Conservation (phyloP, 2,329 filamentous ascomycete species). For the Penicillium polonicum region DNA sequence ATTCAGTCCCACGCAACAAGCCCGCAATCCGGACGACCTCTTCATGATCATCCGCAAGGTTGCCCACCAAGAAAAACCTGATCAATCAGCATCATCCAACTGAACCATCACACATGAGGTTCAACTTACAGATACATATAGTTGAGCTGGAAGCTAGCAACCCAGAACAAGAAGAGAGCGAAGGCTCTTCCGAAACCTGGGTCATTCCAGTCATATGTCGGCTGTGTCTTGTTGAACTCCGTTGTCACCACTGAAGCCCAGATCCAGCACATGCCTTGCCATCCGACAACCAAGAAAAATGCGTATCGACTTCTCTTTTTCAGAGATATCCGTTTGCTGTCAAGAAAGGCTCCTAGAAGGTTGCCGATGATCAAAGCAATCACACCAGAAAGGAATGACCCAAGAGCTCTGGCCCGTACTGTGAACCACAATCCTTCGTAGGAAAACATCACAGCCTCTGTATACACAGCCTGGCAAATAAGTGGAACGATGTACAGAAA, state of each 20-base stretch:
- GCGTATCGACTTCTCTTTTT: conserved; percentile 55
- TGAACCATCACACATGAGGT: accelerated
- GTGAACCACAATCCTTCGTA: conserved; percentile 68
- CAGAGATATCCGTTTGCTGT: conserved; percentile 56
- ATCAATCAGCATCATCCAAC: neutral
- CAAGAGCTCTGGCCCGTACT: conserved; percentile 67
- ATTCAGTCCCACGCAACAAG: conserved; percentile 68
- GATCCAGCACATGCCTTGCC: conserved; percentile 70
- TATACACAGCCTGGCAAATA: conserved; percentile 69
- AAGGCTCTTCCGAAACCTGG: conserved; percentile 66
- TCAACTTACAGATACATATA: conserved; percentile 64
- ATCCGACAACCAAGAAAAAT: conserved; percentile 50
- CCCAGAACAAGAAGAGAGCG: conserved; percentile 65
- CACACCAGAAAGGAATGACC: conserved; percentile 68
- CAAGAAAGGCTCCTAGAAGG: conserved; percentile 64
- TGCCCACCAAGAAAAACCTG: conserved; percentile 68
- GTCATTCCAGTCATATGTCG: conserved; percentile 65
- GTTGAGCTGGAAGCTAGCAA: conserved; percentile 68
- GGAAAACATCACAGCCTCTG: conserved; percentile 71
- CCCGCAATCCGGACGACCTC: conserved; percentile 69
- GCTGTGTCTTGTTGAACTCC: conserved; percentile 56
- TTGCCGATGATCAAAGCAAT: conserved; percentile 66
- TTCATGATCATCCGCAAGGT: conserved; percentile 60
- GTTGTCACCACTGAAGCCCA: conserved; percentile 68
- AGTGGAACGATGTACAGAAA: conserved; percentile 66